Base-by-base conservation (phyloP, 192 early-diverging fungal species). In the Rhizophagus clarus region DNA sequence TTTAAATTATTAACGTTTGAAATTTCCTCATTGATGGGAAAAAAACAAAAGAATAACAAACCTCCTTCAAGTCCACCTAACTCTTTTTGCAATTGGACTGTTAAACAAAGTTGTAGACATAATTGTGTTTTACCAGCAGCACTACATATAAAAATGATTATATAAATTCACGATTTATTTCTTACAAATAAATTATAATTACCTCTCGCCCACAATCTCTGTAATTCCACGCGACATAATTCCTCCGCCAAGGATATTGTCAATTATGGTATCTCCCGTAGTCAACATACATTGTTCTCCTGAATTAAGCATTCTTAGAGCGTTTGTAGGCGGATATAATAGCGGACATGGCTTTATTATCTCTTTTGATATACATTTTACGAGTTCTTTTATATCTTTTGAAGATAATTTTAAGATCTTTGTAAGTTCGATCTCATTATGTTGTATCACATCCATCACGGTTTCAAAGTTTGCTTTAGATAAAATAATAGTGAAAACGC, bases 121-220 rank as follows among this genome's bases (percentile, higher is more conserved):
- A 98, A 80, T 76, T 96, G 94, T 0, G 97, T 95, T 77, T 98
- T 98, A 22, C 97, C 97, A 3, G 90, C 84, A 31, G 90, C 91
- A 73, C 94, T 95, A 73, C 31, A 72, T 24, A n/a, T 11, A 51
- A 76, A 15, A 29, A 15, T 26, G 24, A 24, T 37, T 80, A 8
- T 40, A 34, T 31, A 42, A 10, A 61, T 20, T 14, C 24, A 12
- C 29, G 1, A 51, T 60, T 4, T 15, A 24, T 0, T 22, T 76
- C 22, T 12, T 69, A 24, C 28, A 32, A 63, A 49, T 29, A 4
- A 28, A 14, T 64, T 37, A 6, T 8, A 10, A 42, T 42, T 79
- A 90, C 89, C 89, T 90, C 80, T 93, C 91, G 5, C 94, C 94
- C 1, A 93, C 92, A 15, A 95, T 79, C 76, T 95, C 94, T 1